Evolutionary conservation across 441 rosid genomes (phyloP).

Genomic region (Flueggea neowawraea): DNA sequence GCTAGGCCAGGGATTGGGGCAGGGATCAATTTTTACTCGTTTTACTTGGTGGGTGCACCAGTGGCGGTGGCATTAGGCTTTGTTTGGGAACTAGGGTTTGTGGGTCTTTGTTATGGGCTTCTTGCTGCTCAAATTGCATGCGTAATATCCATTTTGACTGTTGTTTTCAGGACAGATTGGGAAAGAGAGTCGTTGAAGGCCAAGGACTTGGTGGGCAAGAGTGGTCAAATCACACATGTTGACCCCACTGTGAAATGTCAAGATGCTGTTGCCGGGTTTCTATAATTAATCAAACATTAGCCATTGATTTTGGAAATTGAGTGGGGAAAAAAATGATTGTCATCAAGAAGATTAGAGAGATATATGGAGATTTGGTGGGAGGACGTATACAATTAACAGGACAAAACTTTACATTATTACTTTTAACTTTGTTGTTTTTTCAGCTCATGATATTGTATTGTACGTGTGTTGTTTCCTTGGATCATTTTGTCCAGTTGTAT

Average conservation of each 20-base stretch:
- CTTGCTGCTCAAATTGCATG: slow-evolving; percentile 81
- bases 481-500: too few species aligned
- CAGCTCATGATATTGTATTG: background rate
- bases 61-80: slow-evolving; percentile 63
- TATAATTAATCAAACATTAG: too few species aligned
- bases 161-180: slow-evolving; percentile 76
- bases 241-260: background rate
- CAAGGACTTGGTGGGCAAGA: slow-evolving; percentile 49
- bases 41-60: slow-evolving; percentile 93
- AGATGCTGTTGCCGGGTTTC: background rate
- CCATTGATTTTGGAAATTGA: background rate
- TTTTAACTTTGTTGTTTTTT: background rate
- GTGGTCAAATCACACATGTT: background rate
- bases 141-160: slow-evolving; percentile 56
- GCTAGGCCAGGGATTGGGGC: slow-evolving; percentile 89
- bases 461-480: background rate
- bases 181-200: slow-evolving; percentile 68
- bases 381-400: background rate
- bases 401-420: background rate
- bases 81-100: slow-evolving; percentile 56
- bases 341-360: background rate
- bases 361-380: background rate
- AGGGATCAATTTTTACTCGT: slow-evolving; percentile 72
- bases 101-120: slow-evolving; percentile 88
- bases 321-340: background rate